Conservation (phyloP, 23 red algal species). For the Gracilaria gracilis region DNA sequence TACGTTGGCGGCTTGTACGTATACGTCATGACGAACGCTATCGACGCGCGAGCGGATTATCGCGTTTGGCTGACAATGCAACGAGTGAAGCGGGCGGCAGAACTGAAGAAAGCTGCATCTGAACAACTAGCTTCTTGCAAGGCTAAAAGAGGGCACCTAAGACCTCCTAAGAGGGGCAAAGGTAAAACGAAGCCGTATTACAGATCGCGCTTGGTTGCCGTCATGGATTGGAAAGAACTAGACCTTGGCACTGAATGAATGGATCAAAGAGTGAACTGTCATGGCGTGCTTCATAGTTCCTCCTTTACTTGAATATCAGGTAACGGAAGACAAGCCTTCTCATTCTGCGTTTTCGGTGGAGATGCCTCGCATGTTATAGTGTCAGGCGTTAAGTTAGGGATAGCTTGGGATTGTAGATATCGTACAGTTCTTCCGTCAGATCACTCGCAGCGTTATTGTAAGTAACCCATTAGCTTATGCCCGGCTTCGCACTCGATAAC, state of each 20-base stretch:
- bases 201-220: too few relatives aligned
- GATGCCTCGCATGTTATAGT: slow-evolving; percentile 1
- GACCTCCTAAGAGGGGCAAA: neutral
- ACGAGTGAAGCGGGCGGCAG: slow-evolving; percentile 12
- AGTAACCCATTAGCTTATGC: slow-evolving; percentile 90
- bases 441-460: slow-evolving; percentile 72
- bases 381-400: neutral
- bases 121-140: neutral
- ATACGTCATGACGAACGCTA: slow-evolving; percentile 23
- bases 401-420: slow-evolving; percentile 35
- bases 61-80: slow-evolving; percentile 57
- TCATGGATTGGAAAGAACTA: too few relatives aligned
- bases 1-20: slow-evolving; percentile 22
- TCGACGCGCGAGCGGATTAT: slow-evolving; percentile 52
- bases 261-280: neutral
- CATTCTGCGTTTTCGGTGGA: neutral
- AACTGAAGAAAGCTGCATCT: slow-evolving; percentile 15
- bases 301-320: slow-evolving; percentile 17
- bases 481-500: slow-evolving; percentile 83
- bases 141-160: neutral
- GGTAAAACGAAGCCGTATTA: neutral
- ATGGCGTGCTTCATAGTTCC: neutral
- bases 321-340: neutral
- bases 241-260: too few relatives aligned
- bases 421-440: slow-evolving; percentile 66